Percentiles rank a stretch among this genome's conserved stretches.
These are phyloP conservation scores for Nakaseomyces nivariensis DNA, from an alignment of 1,139 yeast genomes.

Conservation along the genomic window DNA sequence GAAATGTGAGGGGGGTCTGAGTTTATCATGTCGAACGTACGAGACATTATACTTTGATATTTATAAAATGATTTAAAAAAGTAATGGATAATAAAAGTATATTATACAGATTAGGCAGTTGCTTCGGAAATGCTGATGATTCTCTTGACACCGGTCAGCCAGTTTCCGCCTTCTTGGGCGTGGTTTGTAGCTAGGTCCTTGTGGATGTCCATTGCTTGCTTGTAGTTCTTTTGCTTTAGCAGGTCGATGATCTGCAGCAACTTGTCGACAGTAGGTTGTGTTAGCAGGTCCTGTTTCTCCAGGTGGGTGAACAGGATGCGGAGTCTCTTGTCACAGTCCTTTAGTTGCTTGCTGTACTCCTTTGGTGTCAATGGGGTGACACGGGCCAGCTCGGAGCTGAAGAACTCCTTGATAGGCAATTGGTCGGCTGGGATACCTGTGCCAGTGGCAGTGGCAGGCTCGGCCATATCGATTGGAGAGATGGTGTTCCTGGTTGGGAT, in stretches of 20 bases:
- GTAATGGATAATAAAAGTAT: too few species aligned
- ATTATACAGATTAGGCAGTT: constrained; percentile 10
- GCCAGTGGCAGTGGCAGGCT: constrained; percentile 22
- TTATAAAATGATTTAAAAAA: too few species aligned
- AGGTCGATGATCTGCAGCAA: constrained; percentile 44
- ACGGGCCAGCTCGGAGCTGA: constrained; percentile 45
- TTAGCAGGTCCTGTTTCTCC: constrained; percentile 60
- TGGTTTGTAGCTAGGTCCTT: constrained; percentile 55
- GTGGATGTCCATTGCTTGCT: constrained; percentile 48
- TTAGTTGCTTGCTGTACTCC: constrained; percentile 60
- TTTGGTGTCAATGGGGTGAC: constrained; percentile 72
- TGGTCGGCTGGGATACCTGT: constrained; percentile 43
- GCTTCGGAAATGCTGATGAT: constrained; percentile 62
- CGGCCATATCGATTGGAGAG: constrained; percentile 6
- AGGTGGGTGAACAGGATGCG: constrained; percentile 70
- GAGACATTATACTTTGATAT: too few species aligned
- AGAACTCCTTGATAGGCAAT: constrained; percentile 46
- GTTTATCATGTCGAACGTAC: too few species aligned
- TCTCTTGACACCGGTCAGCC: constrained; percentile 91
- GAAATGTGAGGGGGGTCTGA: too few species aligned
- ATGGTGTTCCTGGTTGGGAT: constrained; percentile 2
- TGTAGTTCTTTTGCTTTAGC: constrained; percentile 46
- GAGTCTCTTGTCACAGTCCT: constrained; percentile 76
- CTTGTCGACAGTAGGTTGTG: constrained; percentile 45
- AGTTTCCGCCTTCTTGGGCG: constrained; percentile 73